A percentile compares a stretch with the other conserved stretches of the same genome.
phyloP scores from a whole-genome alignment of 192 early-diverging fungal genomes.

The Fimicolochytrium jonesii region DNA sequence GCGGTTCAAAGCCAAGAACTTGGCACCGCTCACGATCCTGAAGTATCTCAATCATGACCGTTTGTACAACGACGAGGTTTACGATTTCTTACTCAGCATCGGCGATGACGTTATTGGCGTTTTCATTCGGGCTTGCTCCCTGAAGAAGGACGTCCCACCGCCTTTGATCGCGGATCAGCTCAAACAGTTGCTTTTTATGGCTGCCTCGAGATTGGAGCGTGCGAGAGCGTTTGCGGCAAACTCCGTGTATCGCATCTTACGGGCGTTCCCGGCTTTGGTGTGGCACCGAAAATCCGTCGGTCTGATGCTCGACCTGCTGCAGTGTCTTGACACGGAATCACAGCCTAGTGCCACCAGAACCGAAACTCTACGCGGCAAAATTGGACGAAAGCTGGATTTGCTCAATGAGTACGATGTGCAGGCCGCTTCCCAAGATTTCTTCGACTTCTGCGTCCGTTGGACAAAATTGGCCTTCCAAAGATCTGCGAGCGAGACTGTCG shows the following conservation, averaged over 20 bases:
- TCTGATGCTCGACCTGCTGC: constrained; percentile 76
- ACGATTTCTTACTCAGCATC: constrained; percentile 72
- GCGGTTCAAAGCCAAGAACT: constrained; percentile 56
- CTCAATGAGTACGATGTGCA: constrained; percentile 33
- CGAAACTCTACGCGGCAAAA: constrained; percentile 19
- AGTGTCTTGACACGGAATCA: constrained; percentile 28
- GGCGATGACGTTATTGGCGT: constrained; percentile 48
- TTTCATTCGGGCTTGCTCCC: neutral
- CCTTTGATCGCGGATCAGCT: constrained; percentile 6
- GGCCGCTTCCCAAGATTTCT: constrained; percentile 33
- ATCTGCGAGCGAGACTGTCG: constrained; percentile 41
- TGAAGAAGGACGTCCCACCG: neutral
- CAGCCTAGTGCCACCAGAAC: constrained; percentile 48
- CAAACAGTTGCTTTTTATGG: constrained; percentile 44
- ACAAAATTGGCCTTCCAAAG: constrained; percentile 27
- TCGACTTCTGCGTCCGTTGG: constrained; percentile 29
- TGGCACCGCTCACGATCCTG: constrained; percentile 59
- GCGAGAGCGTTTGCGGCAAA: constrained; percentile 36
- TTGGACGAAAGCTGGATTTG: constrained; percentile 30
- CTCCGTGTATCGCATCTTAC: constrained; percentile 52
- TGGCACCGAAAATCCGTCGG: constrained; percentile 66
- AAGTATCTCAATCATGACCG: constrained; percentile 85
- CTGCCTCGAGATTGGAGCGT: constrained; percentile 59
- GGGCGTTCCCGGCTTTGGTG: constrained; percentile 74
- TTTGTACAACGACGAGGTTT: constrained; percentile 69